phyloP scores from a whole-genome alignment of 306 rosid genomes.

The Lathyrus aphaca region DNA sequence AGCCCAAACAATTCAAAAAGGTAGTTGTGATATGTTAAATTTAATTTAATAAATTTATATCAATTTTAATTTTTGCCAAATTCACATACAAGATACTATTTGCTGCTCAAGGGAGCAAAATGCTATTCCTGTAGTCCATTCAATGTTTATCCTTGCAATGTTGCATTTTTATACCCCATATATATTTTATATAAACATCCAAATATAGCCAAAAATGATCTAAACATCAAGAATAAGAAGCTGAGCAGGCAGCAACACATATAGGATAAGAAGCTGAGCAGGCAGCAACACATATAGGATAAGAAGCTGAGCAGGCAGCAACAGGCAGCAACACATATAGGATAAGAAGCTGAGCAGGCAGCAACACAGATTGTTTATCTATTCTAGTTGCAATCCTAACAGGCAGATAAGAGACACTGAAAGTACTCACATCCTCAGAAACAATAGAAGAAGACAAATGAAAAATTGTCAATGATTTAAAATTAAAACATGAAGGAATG shows the following conservation, averaged over 20 bases:
- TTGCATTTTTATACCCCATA: conserved; percentile 15
- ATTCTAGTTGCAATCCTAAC: conserved; percentile 1
- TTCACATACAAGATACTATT: not conserved
- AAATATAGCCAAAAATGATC: conserved; percentile 15
- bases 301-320: conserved; percentile 22
- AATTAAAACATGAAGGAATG: not conserved
- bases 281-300: not conserved
- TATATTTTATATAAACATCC: conserved; percentile 5
- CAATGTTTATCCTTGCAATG: conserved; percentile 24
- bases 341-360: conserved; percentile 24
- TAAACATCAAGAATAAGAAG: conserved; percentile 17
- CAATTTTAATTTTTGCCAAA: not conserved
- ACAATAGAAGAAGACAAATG: not conserved
- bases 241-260: conserved; percentile 7
- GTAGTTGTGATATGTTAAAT: too few species aligned
- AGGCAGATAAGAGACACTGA: not conserved
- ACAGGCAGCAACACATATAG: not conserved
- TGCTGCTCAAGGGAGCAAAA: not conserved
- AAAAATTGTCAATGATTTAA: not conserved
- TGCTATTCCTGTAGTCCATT: conserved; percentile 8
- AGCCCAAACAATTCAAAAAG: too few species aligned
- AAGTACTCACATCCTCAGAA: not conserved
- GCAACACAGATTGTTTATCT: conserved; percentile 3
- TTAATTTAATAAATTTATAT: too few species aligned
- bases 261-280: conserved; percentile 15